Conservation (phyloP, 805 yeast species). For the Alloascoidea africana region DNA sequence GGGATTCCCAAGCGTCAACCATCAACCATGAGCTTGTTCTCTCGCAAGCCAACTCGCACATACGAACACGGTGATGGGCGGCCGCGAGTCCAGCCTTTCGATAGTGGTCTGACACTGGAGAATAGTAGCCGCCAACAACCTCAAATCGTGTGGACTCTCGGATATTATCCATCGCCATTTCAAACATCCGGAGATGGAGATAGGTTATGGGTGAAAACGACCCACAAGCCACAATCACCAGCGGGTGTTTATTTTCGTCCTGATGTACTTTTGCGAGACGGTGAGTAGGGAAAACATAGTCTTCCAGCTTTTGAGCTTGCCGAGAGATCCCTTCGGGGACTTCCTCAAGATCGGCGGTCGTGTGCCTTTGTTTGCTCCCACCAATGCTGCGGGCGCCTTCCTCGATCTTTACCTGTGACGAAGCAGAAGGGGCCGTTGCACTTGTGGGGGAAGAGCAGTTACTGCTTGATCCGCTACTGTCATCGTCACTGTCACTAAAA, state of each 20-base stretch:
- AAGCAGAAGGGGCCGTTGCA: too few relatives aligned
- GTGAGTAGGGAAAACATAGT: conserved; percentile 79
- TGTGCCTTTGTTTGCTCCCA: too few relatives aligned
- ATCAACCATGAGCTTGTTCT: conserved; percentile 93
- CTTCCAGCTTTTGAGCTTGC: conserved; percentile 58
- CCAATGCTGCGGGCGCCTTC: too few relatives aligned
- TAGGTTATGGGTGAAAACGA: conserved; percentile 94
- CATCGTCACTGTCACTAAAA: too few relatives aligned
- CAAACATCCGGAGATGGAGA: conserved; percentile 91
- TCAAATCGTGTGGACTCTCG: conserved; percentile 87
- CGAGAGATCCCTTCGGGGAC: conserved; percentile 90
- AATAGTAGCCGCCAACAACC: conserved; percentile 90
- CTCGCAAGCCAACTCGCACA: conserved; percentile 98
- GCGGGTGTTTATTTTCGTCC: conserved; percentile 70
- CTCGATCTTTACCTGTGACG: too few relatives aligned
- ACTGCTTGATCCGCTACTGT: too few relatives aligned
- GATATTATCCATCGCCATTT: conserved; percentile 93
- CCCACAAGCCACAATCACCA: conserved; percentile 95
- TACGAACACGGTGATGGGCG: conserved; percentile 79
- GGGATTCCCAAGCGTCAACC: conserved; percentile 99
- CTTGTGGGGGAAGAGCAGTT: too few relatives aligned
- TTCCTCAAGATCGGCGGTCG: conserved; percentile 92
- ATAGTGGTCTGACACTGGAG: conserved; percentile 90
- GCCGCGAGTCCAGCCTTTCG: conserved; percentile 87
- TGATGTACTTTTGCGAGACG: conserved; percentile 54